Conservation (phyloP, 495 filamentous ascomycete genomes). For the Penicillium turbatum region DNA sequence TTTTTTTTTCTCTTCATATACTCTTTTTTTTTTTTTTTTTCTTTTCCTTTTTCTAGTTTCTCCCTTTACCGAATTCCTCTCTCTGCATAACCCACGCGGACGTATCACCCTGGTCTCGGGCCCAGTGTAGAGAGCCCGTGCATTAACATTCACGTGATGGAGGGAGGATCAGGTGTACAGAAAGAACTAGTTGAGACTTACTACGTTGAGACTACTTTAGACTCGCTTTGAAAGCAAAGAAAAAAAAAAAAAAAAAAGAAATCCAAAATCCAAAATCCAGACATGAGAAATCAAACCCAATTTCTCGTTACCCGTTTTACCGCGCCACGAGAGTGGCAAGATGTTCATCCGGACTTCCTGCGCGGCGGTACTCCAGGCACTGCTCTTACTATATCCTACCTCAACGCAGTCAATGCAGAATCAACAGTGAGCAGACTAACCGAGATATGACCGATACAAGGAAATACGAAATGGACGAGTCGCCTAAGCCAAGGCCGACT, state of each 20-base stretch:
- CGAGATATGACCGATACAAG: constrained; percentile 3
- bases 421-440: not conserved
- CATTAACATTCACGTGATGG: not conserved
- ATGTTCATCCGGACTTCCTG: constrained; percentile 4
- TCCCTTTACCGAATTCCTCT: not conserved
- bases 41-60: not conserved
- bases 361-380: not conserved
- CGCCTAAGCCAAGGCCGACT: constrained; percentile 8
- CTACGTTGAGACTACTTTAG: no score
- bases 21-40: not conserved
- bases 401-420: not conserved
- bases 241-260: no score
- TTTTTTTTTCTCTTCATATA: not conserved
- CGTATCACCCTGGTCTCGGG: constrained; percentile 6
- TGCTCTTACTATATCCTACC: not conserved
- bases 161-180: not conserved
- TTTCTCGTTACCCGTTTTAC: not conserved
- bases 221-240: no score
- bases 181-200: no score
- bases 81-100: not conserved
- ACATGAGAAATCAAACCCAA: no score
- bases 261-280: no score
- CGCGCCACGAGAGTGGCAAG: constrained; percentile 7
- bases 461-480: constrained; percentile 12
- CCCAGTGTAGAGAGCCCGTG: constrained; percentile 8